Conservation (phyloP, 305 asterid genomes). For the Fraxinus velutina region DNA sequence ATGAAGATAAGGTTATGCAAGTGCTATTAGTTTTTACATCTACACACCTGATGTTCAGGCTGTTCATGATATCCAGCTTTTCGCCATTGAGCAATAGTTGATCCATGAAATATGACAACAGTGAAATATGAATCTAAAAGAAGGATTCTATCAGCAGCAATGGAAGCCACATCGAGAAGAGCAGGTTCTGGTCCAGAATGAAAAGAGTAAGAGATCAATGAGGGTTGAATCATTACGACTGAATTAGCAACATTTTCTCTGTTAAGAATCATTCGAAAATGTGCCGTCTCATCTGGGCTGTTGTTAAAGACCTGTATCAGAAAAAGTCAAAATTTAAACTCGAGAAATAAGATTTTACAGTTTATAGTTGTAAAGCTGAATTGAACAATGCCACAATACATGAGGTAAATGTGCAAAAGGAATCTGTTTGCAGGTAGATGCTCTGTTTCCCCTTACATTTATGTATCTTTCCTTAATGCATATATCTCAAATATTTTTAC, state of each 20-base stretch:
- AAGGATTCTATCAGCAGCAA: constrained; percentile 90
- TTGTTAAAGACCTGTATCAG: constrained; percentile 77
- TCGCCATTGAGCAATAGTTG: constrained; percentile 93
- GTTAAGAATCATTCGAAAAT: constrained; percentile 85
- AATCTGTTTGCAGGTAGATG: background rate
- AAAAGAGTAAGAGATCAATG: constrained; percentile 90
- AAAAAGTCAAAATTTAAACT: constrained; percentile 20
- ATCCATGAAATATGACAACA: constrained; percentile 88
- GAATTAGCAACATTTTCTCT: constrained; percentile 92
- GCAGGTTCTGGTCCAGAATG: constrained; percentile 91
- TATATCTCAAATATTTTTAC: too few relatives aligned
- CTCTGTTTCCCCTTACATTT: background rate
- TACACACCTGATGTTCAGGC: constrained; percentile 79
- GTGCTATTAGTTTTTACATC: background rate
- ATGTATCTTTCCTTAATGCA: too few relatives aligned
- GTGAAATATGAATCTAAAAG: constrained; percentile 93
- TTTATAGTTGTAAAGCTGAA: constrained; percentile 7
- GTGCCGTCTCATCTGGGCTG: constrained; percentile 99
- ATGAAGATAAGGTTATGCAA: background rate
- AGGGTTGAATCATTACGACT: constrained; percentile 98
- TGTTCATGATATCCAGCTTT: constrained; percentile 89
- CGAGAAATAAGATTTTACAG: constrained; percentile 2
- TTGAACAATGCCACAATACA: background rate
- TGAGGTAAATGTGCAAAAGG: background rate
- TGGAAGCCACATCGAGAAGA: constrained; percentile 88